Evolutionary conservation across 2,329 filamentous ascomycete species (phyloP), one percentile per base, ranked within the genome.

Genomic region (Fusarium nanum): DNA sequence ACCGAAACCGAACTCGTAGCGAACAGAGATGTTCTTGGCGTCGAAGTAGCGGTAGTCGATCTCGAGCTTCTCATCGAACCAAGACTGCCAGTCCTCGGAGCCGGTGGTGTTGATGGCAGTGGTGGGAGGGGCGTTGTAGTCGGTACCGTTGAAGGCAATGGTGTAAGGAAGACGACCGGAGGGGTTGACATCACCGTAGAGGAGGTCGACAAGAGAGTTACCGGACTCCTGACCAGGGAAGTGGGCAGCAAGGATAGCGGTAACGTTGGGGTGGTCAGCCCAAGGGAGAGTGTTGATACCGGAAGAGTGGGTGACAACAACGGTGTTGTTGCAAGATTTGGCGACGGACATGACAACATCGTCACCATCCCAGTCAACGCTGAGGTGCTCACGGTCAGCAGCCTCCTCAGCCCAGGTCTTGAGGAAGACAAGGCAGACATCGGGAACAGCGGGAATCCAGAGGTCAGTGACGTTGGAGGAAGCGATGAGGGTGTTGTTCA

Each of bases 141-240:
- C 82, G 37, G 78, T 81, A 22, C 83, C 86, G 27, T 85, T 84
- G 64, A 81, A 79, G n/a, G 89, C 89, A 72, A 92, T 87, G n/a
- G 90, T 92, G 80, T 92, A 93, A 6, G 91, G 90, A 12, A 93
- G 83, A 70, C 90, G 88, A 10, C 91, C 91, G 61, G 87, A 90
- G 25, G 91, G 91, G 41, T 88, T 89, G 56, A 87, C 85, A 55
- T 90, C 87, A 61, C 91, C 91, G 74, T 88, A 93, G 5, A 93
- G 83, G 37, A 93, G 80, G 71, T 91, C 88, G 40, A 87, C 86
- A 18, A 93, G 81, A 2, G 90, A 89, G 72, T 88, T 84, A 27
- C 91, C 91, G 3, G 89, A 89, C 79, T 92, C 90, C 73, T 93
- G 89, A 11, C 91, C 91, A 0, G 91, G 91, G 16, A 92, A 86